Conservation (phyloP, 1,284 basidiomycete genomes). For the Athelia psychrophila region DNA sequence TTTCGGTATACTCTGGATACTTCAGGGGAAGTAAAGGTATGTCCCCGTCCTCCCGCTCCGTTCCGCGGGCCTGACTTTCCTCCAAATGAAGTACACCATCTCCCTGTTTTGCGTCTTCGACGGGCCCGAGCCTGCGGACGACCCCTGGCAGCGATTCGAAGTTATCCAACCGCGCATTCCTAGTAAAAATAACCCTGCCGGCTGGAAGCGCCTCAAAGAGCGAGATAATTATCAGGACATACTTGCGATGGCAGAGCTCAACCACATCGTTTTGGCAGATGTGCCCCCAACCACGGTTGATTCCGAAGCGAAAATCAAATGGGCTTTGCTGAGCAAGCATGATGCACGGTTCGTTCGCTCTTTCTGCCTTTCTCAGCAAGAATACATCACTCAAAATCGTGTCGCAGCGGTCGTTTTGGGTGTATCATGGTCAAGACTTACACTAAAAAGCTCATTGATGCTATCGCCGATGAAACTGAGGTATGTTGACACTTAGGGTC, state of each 20-base stretch:
- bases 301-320: conserved; percentile 6
- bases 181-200: no score
- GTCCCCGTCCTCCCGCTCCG: neutral
- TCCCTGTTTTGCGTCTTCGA: conserved; percentile 2
- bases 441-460: conserved; percentile 12
- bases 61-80: neutral
- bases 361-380: neutral
- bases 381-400: neutral
- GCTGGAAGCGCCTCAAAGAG: no score
- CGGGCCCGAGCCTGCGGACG: no score
- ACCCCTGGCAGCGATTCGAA: no score
- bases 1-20: conserved; percentile 9
- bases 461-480: conserved; percentile 11
- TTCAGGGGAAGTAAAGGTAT: neutral
- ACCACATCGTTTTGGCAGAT: neutral
- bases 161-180: no score
- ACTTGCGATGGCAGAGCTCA: no score
- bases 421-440: conserved; percentile 17
- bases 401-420: conserved; percentile 16
- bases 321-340: conserved; percentile 5
- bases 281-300: neutral
- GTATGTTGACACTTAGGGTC: neutral
- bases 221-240: no score
- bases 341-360: neutral
- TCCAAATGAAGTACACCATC: neutral